phyloP scores from a whole-genome alignment of 2,329 filamentous ascomycete genomes.

The Ceratocystis lukuohia region DNA sequence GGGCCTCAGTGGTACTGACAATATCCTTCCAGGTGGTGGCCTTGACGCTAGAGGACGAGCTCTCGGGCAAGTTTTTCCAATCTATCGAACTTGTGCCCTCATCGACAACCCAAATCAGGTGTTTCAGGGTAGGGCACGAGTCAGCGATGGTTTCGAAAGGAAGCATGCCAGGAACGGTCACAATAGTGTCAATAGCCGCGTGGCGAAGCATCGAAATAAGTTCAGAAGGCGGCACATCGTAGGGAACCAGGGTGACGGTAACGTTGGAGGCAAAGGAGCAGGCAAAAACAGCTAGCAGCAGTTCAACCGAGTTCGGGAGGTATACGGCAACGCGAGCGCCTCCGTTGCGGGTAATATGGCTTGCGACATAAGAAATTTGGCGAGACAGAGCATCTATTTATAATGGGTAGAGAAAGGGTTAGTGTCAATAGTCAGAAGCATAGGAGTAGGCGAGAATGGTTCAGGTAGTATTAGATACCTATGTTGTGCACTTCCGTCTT shows the following conservation, averaged over 20 bases:
- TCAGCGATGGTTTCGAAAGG: slow-evolving; percentile 62
- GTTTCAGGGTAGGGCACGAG: slow-evolving; percentile 55
- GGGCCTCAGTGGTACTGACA: slow-evolving; percentile 49
- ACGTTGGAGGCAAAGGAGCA: slow-evolving; percentile 74
- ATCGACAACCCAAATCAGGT: slow-evolving; percentile 86
- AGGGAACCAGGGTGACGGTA: slow-evolving; percentile 73
- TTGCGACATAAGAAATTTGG: slow-evolving; percentile 78
- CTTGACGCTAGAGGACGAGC: slow-evolving; percentile 58
- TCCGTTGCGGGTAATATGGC: slow-evolving; percentile 56
- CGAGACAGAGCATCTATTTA: slow-evolving; percentile 55
- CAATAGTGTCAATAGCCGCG: slow-evolving; percentile 63
- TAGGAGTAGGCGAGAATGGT: not conserved
- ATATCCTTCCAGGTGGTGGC: slow-evolving; percentile 92
- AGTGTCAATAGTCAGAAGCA: not conserved
- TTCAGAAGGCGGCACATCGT: slow-evolving; percentile 56
- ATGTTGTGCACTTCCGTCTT: slow-evolving; percentile 59
- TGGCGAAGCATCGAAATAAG: slow-evolving; percentile 59
- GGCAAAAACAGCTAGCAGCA: slow-evolving; percentile 69
- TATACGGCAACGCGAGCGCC: slow-evolving; percentile 74
- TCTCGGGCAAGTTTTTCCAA: slow-evolving; percentile 79
- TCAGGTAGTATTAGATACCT: slow-evolving; percentile 29
- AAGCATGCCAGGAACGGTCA: slow-evolving; percentile 76
- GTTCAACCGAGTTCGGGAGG: slow-evolving; percentile 83
- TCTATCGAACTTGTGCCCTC: slow-evolving; percentile 84
- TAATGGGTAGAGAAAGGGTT: slow-evolving; percentile 2